A percentile compares a stretch with the other conserved stretches of the same genome.
These are phyloP conservation scores for Cladosporium cucumerinum DNA, from an alignment of 2,329 filamentous ascomycete genomes.

Conservation along the genomic window DNA sequence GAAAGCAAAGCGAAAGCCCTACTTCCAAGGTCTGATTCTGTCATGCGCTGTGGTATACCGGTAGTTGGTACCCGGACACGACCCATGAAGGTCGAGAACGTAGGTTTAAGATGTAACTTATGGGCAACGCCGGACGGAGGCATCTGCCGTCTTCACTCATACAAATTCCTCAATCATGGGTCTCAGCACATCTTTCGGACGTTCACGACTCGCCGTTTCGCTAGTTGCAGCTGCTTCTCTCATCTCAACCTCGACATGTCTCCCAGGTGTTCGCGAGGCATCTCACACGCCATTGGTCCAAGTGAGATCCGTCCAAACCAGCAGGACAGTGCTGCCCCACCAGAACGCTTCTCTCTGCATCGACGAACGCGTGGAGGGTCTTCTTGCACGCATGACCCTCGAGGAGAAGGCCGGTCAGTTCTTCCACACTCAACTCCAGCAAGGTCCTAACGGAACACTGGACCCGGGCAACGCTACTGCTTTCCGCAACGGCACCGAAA, in stretches of 20 bases:
- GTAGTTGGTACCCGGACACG: not conserved
- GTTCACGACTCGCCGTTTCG: slow-evolving; percentile 1
- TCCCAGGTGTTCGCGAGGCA: slow-evolving; percentile 2
- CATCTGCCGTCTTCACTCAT: not conserved
- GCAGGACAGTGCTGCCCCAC: slow-evolving; percentile 29
- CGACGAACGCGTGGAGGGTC: slow-evolving; percentile 48
- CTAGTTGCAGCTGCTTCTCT: slow-evolving; percentile 7
- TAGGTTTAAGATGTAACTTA: slow-evolving; percentile 9
- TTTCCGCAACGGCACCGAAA: slow-evolving; percentile 30
- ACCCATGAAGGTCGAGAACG: not conserved
- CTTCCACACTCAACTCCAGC: slow-evolving; percentile 42
- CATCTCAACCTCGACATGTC: slow-evolving; percentile 8
- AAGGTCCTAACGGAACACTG: slow-evolving; percentile 36
- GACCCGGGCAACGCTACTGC: slow-evolving; percentile 20
- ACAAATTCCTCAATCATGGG: not conserved
- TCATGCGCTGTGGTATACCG: slow-evolving; percentile 1
- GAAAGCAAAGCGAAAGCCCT: not conserved
- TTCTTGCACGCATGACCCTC: slow-evolving; percentile 46
- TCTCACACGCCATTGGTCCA: not conserved
- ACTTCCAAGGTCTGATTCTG: not conserved
- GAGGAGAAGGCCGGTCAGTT: slow-evolving; percentile 51
- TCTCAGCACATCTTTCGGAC: slow-evolving; percentile 1
- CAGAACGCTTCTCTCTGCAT: slow-evolving; percentile 41
- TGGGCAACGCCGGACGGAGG: not conserved
- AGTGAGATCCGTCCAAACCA: not conserved